Evolutionary conservation across 768 basidiomycete species (phyloP), one percentile per base, ranked within the genome.

Genomic region (Suillus fuscotomentosus): DNA sequence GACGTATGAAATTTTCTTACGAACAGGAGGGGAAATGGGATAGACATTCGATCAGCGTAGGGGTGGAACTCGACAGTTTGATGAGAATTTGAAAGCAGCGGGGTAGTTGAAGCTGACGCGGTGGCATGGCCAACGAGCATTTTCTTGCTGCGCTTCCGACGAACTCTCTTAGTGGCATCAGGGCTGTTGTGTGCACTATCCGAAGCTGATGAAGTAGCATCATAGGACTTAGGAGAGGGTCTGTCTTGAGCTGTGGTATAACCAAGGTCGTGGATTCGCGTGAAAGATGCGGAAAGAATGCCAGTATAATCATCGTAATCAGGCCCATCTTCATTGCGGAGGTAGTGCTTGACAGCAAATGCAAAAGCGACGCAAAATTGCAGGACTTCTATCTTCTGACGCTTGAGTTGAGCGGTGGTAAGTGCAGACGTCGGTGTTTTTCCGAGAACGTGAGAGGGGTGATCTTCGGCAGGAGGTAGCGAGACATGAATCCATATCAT

Each of bases 1-100:
- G 45, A 60, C 3, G 5, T 51, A 11, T 56, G 22, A 17, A 38
- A 13, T 57, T 24, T 64, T 60, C n/a, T 68, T 24, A 80, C 82
- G 66, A 70, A 92, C 88, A 92, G 81, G 53, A 95, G 82, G 55
- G 97, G 95, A 63, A 99, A 78, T 17, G 95, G 95, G 63, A 95
- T 80, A 1, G 87, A 88, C 47, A 84, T 79, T 60, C 82, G 81
- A 63, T 87, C 80, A 50, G 85, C 81, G 73, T 83, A 81, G 20
- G 84, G 73, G 67, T 86, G 82, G 71, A 89, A 85, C 67, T 92
- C 85, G 31, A 90, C 79, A 60, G 83, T 84, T 62, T 82, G 79
- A 69, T 87, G 81, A 47, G 80, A 78, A 43, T 80, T 78, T 59
- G 79, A 76, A 27, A 96, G 78, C 15, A 95, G 81, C 9, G 94